Conservation (phyloP, 2,329 filamentous ascomycete species). For the Calonectria pteridis region DNA sequence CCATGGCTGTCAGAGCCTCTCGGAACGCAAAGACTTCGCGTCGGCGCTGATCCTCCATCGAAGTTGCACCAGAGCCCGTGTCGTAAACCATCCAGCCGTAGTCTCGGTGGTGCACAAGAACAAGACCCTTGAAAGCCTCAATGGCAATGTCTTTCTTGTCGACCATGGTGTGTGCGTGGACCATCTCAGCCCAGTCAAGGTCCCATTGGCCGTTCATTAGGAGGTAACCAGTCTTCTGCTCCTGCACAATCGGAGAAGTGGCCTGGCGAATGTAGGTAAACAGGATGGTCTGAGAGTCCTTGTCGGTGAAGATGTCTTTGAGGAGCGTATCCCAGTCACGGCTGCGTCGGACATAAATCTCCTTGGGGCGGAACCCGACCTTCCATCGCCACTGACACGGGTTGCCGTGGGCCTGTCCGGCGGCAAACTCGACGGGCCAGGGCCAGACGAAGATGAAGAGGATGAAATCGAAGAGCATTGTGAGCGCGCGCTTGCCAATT, state of each 20-base stretch:
- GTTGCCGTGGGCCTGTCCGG: constrained; percentile 68
- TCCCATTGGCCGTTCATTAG: constrained; percentile 90
- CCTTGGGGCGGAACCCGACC: constrained; percentile 81
- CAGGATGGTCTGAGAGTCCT: constrained; percentile 68
- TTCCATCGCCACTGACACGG: constrained; percentile 80
- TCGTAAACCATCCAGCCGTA: constrained; percentile 74
- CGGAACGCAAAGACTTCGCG: constrained; percentile 86
- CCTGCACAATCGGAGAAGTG: constrained; percentile 74
- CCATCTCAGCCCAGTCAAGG: constrained; percentile 86
- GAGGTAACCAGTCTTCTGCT: constrained; percentile 87
- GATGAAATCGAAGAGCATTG: constrained; percentile 80
- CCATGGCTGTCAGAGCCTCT: constrained; percentile 78
- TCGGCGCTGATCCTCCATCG: constrained; percentile 72
- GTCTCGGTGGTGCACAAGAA: constrained; percentile 76
- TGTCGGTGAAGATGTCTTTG: constrained; percentile 64
- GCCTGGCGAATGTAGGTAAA: constrained; percentile 75
- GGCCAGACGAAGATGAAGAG: constrained; percentile 77
- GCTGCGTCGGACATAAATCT: constrained; percentile 85
- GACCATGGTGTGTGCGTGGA: constrained; percentile 77
- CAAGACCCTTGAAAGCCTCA: constrained; percentile 77
- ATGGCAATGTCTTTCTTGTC: constrained; percentile 71
- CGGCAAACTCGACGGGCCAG: constrained; percentile 80
- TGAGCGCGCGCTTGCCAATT: constrained; percentile 69
- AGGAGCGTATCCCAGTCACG: constrained; percentile 77
- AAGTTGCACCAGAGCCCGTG: constrained; percentile 68